Percentiles rank a stretch among this genome's conserved stretches.
These are phyloP conservation scores for Verticillium nubilum DNA, from an alignment of 2,329 filamentous ascomycete genomes.

Conservation along the genomic window DNA sequence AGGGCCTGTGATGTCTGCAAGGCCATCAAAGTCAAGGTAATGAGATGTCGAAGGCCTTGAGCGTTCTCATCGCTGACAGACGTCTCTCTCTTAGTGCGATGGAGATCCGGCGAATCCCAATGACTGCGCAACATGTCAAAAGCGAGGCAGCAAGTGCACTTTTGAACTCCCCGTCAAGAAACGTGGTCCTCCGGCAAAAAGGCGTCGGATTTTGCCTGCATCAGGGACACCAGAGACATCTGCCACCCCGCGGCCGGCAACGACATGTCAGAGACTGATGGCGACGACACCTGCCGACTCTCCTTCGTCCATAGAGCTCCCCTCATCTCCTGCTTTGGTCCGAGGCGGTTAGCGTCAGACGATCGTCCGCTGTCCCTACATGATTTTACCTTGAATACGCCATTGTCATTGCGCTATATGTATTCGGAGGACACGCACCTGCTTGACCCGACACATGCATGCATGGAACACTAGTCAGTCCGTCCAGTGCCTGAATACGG, in stretches of 20 bases:
- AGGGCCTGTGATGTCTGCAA: not conserved
- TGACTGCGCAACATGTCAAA: not conserved
- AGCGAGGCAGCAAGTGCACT: not conserved
- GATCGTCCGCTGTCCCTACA: conserved; percentile 37
- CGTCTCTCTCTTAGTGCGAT: not conserved
- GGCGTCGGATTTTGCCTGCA: not conserved
- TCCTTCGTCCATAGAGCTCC: not conserved
- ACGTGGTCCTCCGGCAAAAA: not conserved
- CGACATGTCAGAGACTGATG: not conserved
- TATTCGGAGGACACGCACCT: conserved; percentile 20
- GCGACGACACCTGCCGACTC: not conserved
- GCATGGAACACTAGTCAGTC: conserved; percentile 10
- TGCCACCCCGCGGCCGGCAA: not conserved
- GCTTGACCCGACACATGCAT: conserved; percentile 23
- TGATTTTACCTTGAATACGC: conserved; percentile 33
- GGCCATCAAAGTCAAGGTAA: not conserved
- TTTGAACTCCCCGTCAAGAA: not conserved
- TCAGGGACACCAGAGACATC: not conserved
- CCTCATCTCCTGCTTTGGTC: not conserved
- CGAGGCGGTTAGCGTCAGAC: conserved; percentile 18
- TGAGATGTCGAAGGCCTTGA: not conserved
- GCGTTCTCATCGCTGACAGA: not conserved
- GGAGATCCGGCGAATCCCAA: not conserved
- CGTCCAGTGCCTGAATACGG: not conserved
- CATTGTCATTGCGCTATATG: conserved; percentile 17